Conservation (phyloP, 108 stramenopile genomes). For the Skeletonema menzelii region DNA sequence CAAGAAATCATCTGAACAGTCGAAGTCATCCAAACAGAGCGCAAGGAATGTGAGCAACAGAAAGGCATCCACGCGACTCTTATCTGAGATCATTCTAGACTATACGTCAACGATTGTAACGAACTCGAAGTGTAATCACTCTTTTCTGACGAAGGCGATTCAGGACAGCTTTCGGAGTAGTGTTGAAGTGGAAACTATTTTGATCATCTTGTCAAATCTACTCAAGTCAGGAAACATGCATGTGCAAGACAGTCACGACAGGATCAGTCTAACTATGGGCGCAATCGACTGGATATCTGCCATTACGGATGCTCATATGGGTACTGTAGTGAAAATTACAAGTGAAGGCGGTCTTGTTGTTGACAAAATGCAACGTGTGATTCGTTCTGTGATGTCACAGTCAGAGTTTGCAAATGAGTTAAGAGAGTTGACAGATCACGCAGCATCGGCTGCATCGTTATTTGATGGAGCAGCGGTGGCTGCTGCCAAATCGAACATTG, state of each 20-base stretch:
- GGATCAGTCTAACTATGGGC: conserved; percentile 16
- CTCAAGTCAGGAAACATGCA: conserved; percentile 26
- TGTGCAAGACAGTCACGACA: not conserved
- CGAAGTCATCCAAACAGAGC: not conserved
- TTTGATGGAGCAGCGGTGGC: not conserved
- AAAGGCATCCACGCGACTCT: conserved; percentile 16
- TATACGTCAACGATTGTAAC: conserved; percentile 45
- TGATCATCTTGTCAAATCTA: conserved; percentile 37
- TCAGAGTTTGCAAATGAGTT: conserved; percentile 40
- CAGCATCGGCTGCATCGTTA: not conserved
- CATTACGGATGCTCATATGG: conserved; percentile 43
- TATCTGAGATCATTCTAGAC: conserved; percentile 37
- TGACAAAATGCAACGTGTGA: conserved; percentile 30
- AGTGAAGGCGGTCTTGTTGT: conserved; percentile 34
- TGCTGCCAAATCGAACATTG: not conserved
- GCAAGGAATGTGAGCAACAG: conserved; percentile 1
- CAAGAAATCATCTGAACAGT: conserved; percentile 4
- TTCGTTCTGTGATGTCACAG: conserved; percentile 32
- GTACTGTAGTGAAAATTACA: conserved; percentile 34
- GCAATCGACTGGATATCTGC: conserved; percentile 48
- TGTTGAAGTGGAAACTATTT: conserved; percentile 41
- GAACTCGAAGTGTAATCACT: conserved; percentile 48
- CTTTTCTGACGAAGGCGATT: conserved; percentile 43
- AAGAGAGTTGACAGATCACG: conserved; percentile 25
- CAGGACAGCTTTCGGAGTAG: conserved; percentile 15